Percentiles rank a stretch among this genome's conserved stretches.
Evolutionary conservation across 805 yeast genomes (phyloP).

Genomic region (Yamadazyma kitorensis): DNA sequence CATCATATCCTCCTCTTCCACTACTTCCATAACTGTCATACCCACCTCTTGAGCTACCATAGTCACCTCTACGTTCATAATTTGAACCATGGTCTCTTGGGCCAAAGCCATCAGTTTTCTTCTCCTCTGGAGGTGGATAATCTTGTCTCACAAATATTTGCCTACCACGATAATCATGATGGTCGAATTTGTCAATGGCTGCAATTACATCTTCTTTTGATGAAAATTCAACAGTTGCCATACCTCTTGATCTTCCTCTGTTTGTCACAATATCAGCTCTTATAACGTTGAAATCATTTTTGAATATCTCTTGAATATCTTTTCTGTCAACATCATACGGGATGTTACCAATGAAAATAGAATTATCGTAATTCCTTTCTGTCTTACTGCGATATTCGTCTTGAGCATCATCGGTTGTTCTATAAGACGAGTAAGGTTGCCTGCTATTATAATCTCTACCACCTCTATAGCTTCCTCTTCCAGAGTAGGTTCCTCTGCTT

Average conservation of each 20-base stretch:
- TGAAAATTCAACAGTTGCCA: slow-evolving; percentile 87
- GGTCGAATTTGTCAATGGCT: slow-evolving; percentile 71
- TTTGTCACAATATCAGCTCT: slow-evolving; percentile 81
- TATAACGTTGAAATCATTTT: slow-evolving; percentile 50
- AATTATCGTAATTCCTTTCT: slow-evolving; percentile 61
- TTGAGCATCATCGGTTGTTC: slow-evolving; percentile 23
- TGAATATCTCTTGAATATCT: slow-evolving; percentile 59
- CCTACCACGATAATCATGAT: slow-evolving; percentile 65
- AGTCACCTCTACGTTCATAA: slow-evolving; percentile 24
- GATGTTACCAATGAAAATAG: slow-evolving; percentile 71
- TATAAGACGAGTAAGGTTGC: slow-evolving; percentile 8
- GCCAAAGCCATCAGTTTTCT: slow-evolving; percentile 10
- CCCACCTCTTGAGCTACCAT: slow-evolving; percentile 18
- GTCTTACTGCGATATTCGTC: slow-evolving; percentile 31
- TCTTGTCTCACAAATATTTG: slow-evolving; percentile 87
- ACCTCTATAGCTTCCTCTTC: slow-evolving; percentile 9
- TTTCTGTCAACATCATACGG: slow-evolving; percentile 62
- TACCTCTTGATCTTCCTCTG: slow-evolving; percentile 80
- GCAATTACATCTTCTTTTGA: slow-evolving; percentile 59
- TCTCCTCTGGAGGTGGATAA: slow-evolving; percentile 67
- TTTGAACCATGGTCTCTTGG: slow-evolving; percentile 6
- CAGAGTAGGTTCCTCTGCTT: slow-evolving; percentile 12
- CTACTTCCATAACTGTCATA: slow-evolving; percentile 15
- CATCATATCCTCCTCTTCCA: slow-evolving; percentile 17
- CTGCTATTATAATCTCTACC: slow-evolving; percentile 20